Evolutionary conservation across 768 basidiomycete genomes (phyloP), one percentile per base, ranked within the genome.

Genomic region (Pholiota microspora): DNA sequence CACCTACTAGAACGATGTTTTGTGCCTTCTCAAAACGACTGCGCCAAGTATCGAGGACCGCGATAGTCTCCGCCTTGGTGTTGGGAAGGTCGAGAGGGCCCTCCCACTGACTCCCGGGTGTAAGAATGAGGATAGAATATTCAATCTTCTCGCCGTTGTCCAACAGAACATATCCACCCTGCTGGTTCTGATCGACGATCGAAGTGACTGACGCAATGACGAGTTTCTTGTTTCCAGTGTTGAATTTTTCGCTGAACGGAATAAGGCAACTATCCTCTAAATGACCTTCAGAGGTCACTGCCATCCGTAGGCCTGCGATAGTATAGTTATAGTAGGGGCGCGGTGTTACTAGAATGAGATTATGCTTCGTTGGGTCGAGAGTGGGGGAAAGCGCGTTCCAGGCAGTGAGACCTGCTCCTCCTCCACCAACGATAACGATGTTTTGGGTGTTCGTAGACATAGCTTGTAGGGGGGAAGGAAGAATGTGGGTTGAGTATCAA

Each of bases 71-170:
- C 9, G 62, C 58, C 36, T 66, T 66, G 7, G 53, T 62, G 8
- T 71, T 64, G 0, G 82, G 83, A 46, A 86, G 67, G 13, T 68
- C 65, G 40, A 80, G 42, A 0, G 80, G 79, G 0, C 79, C 84
- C 10, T 68, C 63, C 82, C 82, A 89, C 3, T 58, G 67, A 35
- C 74, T 76, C 1, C 88, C 88, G 2, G 86, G 73, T 0, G 84
- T 78, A 29, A 89, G 67, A 32, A 89, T 74, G 38, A 90, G 79
- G 18, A 78, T 67, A 9, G 76, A 75, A 65, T 82, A 90, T 7
- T 68, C 64, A 10, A 88, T 54, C 16, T 63, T 64, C 47, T 82
- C 75, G 29, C 83, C 84, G 56, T 71, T 69, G 7, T 71, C 73
- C 7, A 89, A 73, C 4, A 76, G 69, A 5, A 89, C 73, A 18